Evolutionary conservation across 202 grass and related monocot genomes (phyloP).

Genomic region (Panicum virgatum): DNA sequence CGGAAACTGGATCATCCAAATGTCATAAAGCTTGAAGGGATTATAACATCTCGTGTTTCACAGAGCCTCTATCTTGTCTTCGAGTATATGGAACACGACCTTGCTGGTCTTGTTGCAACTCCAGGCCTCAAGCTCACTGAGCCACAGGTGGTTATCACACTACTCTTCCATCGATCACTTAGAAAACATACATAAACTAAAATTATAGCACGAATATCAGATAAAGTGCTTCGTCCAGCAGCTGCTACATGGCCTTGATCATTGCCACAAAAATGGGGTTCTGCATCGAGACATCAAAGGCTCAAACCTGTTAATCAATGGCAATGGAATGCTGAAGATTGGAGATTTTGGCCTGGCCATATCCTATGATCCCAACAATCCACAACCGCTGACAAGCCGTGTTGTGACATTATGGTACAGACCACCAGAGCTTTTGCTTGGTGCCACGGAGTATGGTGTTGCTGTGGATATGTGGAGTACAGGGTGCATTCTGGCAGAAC

Average conservation of each 20-base stretch:
- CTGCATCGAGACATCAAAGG: conserved; percentile 95
- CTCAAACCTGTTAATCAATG: conserved; percentile 78
- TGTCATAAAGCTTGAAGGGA: conserved; percentile 91
- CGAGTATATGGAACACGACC: conserved; percentile 96
- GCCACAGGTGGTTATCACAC: conserved; percentile 57
- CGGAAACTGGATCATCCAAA: conserved; percentile 82
- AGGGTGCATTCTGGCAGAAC: conserved; percentile 85
- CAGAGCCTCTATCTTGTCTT: conserved; percentile 86
- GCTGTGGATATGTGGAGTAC: conserved; percentile 92
- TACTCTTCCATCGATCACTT: conserved; percentile 25
- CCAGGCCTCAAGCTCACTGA: conserved; percentile 85
- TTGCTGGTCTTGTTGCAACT: conserved; percentile 68
- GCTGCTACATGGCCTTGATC: conserved; percentile 78
- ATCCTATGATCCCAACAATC: conserved; percentile 62
- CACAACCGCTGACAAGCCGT: conserved; percentile 70
- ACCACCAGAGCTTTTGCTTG: conserved; percentile 84
- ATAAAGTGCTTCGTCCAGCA: conserved; percentile 82
- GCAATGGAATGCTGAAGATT: conserved; percentile 70
- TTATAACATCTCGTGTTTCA: conserved; percentile 66
- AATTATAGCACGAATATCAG: conserved; percentile 40
- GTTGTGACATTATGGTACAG: conserved; percentile 95
- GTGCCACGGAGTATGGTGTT: conserved; percentile 73
- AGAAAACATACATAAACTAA: conserved; percentile 27
- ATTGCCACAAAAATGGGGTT: conserved; percentile 80
- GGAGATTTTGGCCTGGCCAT: conserved; percentile 91